These are phyloP conservation scores for Prunella vulgaris DNA, from an alignment of 257 asterid genomes.

Conservation along the genomic window DNA sequence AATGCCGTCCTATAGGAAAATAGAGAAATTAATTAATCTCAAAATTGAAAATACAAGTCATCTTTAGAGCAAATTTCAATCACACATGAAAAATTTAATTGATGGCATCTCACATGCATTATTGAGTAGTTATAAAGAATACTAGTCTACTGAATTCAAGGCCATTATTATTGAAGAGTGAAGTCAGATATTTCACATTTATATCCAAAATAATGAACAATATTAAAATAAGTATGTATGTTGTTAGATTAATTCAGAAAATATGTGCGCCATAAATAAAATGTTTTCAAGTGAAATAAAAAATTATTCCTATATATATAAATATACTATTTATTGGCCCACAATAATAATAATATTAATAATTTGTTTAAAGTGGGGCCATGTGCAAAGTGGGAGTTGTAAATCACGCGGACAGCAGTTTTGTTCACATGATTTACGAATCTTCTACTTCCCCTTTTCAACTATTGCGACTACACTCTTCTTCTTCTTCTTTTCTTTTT, in stretches of 20 bases:
- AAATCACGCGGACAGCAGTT: slow-evolving; percentile 24
- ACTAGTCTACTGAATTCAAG: slow-evolving; percentile 3
- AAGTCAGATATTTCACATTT: slow-evolving; percentile 7
- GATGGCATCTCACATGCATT: slow-evolving; percentile 13
- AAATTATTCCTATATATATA: not conserved
- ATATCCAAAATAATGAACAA: slow-evolving; percentile 15
- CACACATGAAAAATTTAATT: not conserved
- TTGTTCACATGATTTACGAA: slow-evolving; percentile 34
- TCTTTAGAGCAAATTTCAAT: not conserved
- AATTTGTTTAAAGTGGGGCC: slow-evolving; percentile 20
- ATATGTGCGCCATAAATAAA: slow-evolving; percentile 14
- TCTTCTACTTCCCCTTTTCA: slow-evolving; percentile 19
- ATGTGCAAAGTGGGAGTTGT: slow-evolving; percentile 31
- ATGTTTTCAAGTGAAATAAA: not conserved
- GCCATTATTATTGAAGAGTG: slow-evolving; percentile 1
- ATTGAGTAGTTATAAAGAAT: slow-evolving; percentile 14
- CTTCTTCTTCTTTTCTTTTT: no score
- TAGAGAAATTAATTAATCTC: not conserved
- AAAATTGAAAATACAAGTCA: not conserved
- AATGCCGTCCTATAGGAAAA: not conserved
- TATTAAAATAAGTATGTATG: slow-evolving; percentile 5
- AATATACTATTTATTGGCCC: not conserved
- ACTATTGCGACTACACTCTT: slow-evolving; percentile 2
- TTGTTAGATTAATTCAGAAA: not conserved
- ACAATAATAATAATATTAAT: not conserved